phyloP scores from a whole-genome alignment of 257 asterid species.

The Lantana camara region DNA sequence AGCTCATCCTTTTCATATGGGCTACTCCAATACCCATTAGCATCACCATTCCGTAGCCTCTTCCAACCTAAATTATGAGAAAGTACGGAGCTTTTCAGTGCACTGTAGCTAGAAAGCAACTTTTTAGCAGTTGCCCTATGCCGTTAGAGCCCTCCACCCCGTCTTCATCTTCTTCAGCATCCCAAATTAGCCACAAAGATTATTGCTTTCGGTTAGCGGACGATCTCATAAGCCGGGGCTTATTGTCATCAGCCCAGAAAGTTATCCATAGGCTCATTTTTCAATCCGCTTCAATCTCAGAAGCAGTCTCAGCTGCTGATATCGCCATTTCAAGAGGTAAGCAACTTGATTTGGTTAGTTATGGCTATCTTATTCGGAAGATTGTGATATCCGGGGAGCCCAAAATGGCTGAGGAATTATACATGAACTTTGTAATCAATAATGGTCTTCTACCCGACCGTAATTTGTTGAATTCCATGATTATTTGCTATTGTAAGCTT shows the following conservation, averaged over 20 bases:
- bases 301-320: constrained; percentile 43
- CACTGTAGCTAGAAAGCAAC: constrained; percentile 30
- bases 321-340: constrained; percentile 46
- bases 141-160: constrained; percentile 41
- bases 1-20: too few species aligned
- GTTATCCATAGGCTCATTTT: constrained; percentile 50
- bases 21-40: too few species aligned
- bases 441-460: constrained; percentile 36
- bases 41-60: too few species aligned
- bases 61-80: too few species aligned
- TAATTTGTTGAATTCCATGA: constrained; percentile 51
- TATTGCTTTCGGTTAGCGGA: constrained; percentile 44
- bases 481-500: constrained; percentile 55
- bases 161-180: constrained; percentile 15
- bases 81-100: constrained; percentile 5
- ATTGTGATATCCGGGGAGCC: constrained; percentile 47
- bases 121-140: constrained; percentile 46
- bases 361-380: constrained; percentile 42
- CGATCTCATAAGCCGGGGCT: constrained; percentile 48
- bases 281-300: constrained; percentile 38
- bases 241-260: constrained; percentile 42
- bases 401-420: constrained; percentile 45
- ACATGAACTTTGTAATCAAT: constrained; percentile 31
- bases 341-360: constrained; percentile 42
- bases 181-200: constrained; percentile 31